These are phyloP conservation scores for Populus alba DNA, from an alignment of 345 rosid genomes.

Conservation along the genomic window DNA sequence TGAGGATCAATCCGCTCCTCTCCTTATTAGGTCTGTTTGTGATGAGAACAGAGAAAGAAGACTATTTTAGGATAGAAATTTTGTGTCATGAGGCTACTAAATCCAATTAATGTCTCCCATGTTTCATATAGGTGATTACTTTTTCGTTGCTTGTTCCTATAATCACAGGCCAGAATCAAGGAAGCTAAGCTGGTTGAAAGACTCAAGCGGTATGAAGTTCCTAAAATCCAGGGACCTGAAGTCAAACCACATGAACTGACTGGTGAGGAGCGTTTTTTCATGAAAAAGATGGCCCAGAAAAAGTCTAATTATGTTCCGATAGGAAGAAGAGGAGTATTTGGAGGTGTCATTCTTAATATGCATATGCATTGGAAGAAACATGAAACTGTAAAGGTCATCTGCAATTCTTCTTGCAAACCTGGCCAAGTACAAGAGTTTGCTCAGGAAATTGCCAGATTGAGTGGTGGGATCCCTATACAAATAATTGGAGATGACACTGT, in stretches of 20 bases:
- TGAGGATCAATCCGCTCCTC: neutral
- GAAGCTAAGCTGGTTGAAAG: slow-evolving; percentile 74
- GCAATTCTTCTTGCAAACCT: slow-evolving; percentile 74
- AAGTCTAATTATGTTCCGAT: slow-evolving; percentile 73
- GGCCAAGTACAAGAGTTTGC: slow-evolving; percentile 66
- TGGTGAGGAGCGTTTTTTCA: slow-evolving; percentile 74
- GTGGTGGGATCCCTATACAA: slow-evolving; percentile 85
- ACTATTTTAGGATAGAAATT: neutral
- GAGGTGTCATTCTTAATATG: slow-evolving; percentile 93
- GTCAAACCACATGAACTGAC: slow-evolving; percentile 71
- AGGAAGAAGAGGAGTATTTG: slow-evolving; percentile 88
- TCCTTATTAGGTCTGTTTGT: neutral
- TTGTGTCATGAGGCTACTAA: neutral
- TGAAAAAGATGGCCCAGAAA: slow-evolving; percentile 89
- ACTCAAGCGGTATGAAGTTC: slow-evolving; percentile 79
- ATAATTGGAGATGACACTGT: slow-evolving; percentile 70
- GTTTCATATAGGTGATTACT: neutral
- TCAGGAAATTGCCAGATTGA: slow-evolving; percentile 72
- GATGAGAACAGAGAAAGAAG: neutral
- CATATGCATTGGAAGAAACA: slow-evolving; percentile 94
- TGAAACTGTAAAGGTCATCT: slow-evolving; percentile 89
- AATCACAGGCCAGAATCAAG: slow-evolving; percentile 71
- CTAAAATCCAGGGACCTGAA: slow-evolving; percentile 76
- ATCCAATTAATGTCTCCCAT: neutral
- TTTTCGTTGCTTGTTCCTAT: neutral